These are phyloP conservation scores for Podaxis sp. DNA, from an alignment of 768 basidiomycete species.

Conservation along the genomic window DNA sequence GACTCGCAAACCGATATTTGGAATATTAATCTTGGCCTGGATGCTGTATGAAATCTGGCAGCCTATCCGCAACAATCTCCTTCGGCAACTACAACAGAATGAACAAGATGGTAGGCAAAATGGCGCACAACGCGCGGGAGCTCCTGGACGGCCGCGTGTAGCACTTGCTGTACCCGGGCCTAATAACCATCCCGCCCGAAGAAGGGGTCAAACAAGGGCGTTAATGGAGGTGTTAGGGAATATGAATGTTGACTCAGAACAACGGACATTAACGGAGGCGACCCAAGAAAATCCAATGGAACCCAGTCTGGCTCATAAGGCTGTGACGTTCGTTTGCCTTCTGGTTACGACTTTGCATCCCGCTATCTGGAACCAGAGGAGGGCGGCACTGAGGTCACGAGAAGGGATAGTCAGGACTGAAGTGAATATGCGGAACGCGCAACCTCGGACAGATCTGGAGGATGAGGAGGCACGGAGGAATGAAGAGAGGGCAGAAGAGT, in stretches of 20 bases:
- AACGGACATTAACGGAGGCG: slow-evolving; percentile 41
- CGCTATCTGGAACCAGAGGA: slow-evolving; percentile 70
- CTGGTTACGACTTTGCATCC: slow-evolving; percentile 67
- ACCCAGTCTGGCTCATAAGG: slow-evolving; percentile 51
- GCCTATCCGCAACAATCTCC: slow-evolving; percentile 52
- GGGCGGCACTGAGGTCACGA: slow-evolving; percentile 54
- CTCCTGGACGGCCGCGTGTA: slow-evolving; percentile 1
- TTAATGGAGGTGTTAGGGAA: slow-evolving; percentile 54
- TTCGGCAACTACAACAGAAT: slow-evolving; percentile 27
- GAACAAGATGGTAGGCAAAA: slow-evolving; percentile 15
- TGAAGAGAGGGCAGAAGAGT: slow-evolving; percentile 33
- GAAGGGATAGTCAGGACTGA: slow-evolving; percentile 72
- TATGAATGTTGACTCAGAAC: slow-evolving; percentile 57
- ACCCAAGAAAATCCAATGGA: slow-evolving; percentile 33
- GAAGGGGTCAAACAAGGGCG: slow-evolving; percentile 33
- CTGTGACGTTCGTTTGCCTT: slow-evolving; percentile 52
- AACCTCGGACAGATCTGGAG: slow-evolving; percentile 20
- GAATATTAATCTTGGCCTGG: slow-evolving; percentile 65
- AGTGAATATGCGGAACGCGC: slow-evolving; percentile 43
- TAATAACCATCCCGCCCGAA: slow-evolving; percentile 19
- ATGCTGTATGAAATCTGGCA: slow-evolving; percentile 77
- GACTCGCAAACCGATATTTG: slow-evolving; percentile 69
- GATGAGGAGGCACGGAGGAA: slow-evolving; percentile 23
- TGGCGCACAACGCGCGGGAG: slow-evolving; percentile 13
- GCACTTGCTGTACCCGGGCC: slow-evolving; percentile 21